These are phyloP conservation scores for Exophiala mesophila DNA, from an alignment of 2,329 filamentous ascomycete species.

Conservation along the genomic window DNA sequence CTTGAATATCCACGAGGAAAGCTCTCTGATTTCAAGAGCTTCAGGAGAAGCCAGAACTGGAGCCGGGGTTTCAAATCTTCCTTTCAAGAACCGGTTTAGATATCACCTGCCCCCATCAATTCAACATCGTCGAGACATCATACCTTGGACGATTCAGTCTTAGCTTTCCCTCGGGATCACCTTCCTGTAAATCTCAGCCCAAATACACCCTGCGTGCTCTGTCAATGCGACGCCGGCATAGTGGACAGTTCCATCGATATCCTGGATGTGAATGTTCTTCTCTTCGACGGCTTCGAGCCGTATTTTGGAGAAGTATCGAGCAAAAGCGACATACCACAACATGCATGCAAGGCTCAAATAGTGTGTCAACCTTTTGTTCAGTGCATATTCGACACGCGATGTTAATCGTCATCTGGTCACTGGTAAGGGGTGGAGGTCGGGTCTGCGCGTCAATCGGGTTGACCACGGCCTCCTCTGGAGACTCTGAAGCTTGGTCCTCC, in stretches of 20 bases:
- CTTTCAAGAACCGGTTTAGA: too few relatives aligned
- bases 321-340: conserved; percentile 26
- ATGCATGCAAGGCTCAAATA: conserved; percentile 26
- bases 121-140: too few relatives aligned
- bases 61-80: too few relatives aligned
- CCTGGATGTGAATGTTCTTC: neutral
- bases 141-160: too few relatives aligned
- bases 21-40: too few relatives aligned
- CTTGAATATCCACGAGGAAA: too few relatives aligned
- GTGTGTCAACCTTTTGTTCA: conserved; percentile 25
- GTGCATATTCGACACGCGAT: conserved; percentile 24
- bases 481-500: too few relatives aligned
- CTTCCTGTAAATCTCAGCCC: too few relatives aligned
- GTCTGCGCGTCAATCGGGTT: conserved; percentile 24
- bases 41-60: too few relatives aligned
- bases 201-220: conserved; percentile 18
- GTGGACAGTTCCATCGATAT: conserved; percentile 17
- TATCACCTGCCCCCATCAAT: too few relatives aligned
- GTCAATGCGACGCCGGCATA: conserved; percentile 18
- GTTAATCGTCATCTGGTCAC: conserved; percentile 22
- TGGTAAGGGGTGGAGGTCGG: conserved; percentile 13
- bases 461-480: neutral
- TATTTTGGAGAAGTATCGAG: conserved; percentile 13
- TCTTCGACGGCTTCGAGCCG: conserved; percentile 7
- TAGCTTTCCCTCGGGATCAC: too few relatives aligned